phyloP scores from a whole-genome alignment of 2,329 filamentous ascomycete genomes.

The Diaporthe sp. region DNA sequence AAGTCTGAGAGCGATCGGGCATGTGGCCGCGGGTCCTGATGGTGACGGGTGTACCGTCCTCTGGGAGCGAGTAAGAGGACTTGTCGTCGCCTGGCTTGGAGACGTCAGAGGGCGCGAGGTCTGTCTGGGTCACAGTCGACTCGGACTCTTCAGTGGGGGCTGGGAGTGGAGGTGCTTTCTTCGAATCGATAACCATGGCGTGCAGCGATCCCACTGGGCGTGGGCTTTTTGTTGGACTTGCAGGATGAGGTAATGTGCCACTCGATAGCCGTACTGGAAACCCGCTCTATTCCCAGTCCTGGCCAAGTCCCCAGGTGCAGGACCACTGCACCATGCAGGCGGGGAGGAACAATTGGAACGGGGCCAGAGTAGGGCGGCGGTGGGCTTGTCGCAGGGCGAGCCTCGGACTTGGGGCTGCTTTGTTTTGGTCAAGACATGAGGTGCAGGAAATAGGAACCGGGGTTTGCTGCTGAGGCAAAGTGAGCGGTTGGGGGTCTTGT shows the following conservation, averaged over 20 bases:
- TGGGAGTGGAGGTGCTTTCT: slow-evolving; percentile 74
- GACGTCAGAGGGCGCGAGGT: slow-evolving; percentile 71
- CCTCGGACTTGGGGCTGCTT: slow-evolving; percentile 30
- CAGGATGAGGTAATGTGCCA: slow-evolving; percentile 36
- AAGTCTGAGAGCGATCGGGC: slow-evolving; percentile 80
- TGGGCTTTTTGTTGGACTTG: slow-evolving; percentile 31
- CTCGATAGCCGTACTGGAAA: slow-evolving; percentile 32
- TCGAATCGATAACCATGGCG: slow-evolving; percentile 67
- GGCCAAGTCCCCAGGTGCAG: slow-evolving; percentile 32
- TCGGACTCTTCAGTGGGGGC: slow-evolving; percentile 79
- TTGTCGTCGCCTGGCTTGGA: slow-evolving; percentile 76
- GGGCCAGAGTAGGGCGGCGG: slow-evolving; percentile 22
- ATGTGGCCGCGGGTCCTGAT: slow-evolving; percentile 80
- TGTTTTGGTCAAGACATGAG: slow-evolving; percentile 37
- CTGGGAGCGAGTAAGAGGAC: slow-evolving; percentile 82
- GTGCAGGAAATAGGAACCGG: slow-evolving; percentile 30
- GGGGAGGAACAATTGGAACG: slow-evolving; percentile 20
- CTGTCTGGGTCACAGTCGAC: slow-evolving; percentile 70
- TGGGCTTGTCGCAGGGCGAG: slow-evolving; percentile 32
- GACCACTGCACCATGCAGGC: slow-evolving; percentile 35
- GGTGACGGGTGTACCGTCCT: slow-evolving; percentile 91
- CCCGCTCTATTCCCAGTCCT: slow-evolving; percentile 30
- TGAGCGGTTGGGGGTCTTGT: slow-evolving; percentile 29
- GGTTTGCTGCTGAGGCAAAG: slow-evolving; percentile 27
- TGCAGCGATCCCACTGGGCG: slow-evolving; percentile 35